Evolutionary conservation across 1,284 basidiomycete genomes (phyloP).

Genomic region (Cystobasidium pallidum): DNA sequence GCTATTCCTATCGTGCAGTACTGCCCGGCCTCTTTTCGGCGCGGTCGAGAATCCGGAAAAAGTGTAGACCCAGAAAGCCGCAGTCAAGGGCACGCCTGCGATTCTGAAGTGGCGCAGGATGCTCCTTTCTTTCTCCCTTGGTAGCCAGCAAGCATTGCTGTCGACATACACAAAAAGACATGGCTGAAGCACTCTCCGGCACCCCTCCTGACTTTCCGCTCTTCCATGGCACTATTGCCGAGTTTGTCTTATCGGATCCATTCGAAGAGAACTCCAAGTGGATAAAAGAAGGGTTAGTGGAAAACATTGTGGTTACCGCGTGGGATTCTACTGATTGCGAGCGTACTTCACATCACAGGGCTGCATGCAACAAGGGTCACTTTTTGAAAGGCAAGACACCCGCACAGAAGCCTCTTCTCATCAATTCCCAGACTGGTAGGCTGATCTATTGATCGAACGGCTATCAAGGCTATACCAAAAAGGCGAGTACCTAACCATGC

Average conservation of each 20-base stretch:
- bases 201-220: constrained; percentile 36
- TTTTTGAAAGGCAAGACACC: constrained; percentile 26
- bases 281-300: constrained; percentile 33
- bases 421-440: constrained; percentile 37
- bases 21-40: constrained; percentile 5
- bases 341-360: neutral
- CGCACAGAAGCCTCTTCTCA: constrained; percentile 35
- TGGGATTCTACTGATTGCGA: neutral
- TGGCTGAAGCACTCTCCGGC: constrained; percentile 28
- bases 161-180: neutral
- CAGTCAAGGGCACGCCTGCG: neutral
- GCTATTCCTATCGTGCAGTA: neutral
- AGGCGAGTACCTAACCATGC: neutral
- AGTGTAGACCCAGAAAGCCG: constrained; percentile 1
- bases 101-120: neutral
- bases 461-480: neutral
- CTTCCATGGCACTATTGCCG: constrained; percentile 18
- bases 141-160: no score
- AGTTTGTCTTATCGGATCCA: constrained; percentile 32
- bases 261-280: constrained; percentile 34
- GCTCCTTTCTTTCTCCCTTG: neutral
- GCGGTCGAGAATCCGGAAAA: constrained; percentile 18
- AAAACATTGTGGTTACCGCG: neutral
- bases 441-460: neutral
- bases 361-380: constrained; percentile 34